Base-by-base conservation (phyloP, 2,329 filamentous ascomycete genomes). In the Corinectria fuckeliana region DNA sequence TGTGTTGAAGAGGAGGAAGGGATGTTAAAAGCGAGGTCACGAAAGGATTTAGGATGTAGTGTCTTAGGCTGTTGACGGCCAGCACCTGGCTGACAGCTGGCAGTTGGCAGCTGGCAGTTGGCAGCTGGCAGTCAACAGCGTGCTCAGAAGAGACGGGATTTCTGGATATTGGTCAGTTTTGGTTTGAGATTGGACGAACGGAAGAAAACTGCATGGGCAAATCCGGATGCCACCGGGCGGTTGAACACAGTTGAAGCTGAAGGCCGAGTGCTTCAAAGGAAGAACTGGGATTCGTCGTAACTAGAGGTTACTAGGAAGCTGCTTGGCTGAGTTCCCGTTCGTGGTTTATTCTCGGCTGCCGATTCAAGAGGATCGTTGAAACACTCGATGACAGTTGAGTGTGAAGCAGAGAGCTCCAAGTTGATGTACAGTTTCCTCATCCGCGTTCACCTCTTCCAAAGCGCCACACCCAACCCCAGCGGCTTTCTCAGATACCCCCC, bases 401-500 rank as follows among this genome's bases (percentile, higher is more conserved):
- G 7, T 20, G 2, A 18, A 9, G 7, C 9, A 18, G 32, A 32
- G 18, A 13, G 13, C 4, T 28, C 30, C 30, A 20, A 16, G 13
- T 14, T 4, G 5, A 25, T 3, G 4, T 4, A 3, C 18, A 42
- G n/a, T n/a, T n/a, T n/a, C n/a, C n/a, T n/a, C n/a, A n/a, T n/a
- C n/a, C n/a, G n/a, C n/a, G n/a, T n/a, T 58, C 36, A 69, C 20
- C 73, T 72, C 47, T 62, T 70, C 38, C 63, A 70, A 28, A 76
- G 39, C 0, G 68, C 69, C 50, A 76, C 69, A 50, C 88, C 77
- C 72, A 93, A 76, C 2, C 81, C 88, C 38, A 94, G 63, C 0
- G 92, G 92, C 80, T 96, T 96, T 70, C 91, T 82, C 76, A 95
- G 77, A 72, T 96, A 96, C 0, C 92, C 92, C 73, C 95, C 92